Base-by-base conservation (phyloP, 2,329 filamentous ascomycete genomes). In the Simplicillium sp. region DNA sequence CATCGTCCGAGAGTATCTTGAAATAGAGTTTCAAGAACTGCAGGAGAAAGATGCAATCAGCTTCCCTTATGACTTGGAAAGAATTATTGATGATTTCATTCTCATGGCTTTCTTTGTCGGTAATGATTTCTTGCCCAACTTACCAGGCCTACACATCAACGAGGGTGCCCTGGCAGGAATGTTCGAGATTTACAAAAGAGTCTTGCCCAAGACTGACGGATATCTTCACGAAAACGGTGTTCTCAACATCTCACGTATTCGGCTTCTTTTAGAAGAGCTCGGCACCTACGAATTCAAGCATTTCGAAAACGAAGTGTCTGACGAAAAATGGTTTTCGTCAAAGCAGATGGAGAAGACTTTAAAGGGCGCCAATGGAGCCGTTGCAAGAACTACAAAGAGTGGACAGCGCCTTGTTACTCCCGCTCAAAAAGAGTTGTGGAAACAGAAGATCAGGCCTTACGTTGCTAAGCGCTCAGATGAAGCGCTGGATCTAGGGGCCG, bases 31-130 rank as follows among this genome's bases (percentile, higher is more conserved):
- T 57, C 89, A 96, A 62, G 89, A 96, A 48, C 67, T 98, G 51
- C 81, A 92, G 61, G 67, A 82, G 54, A 75, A 83, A 16, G 84
- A 81, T 14, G 68, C 70, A 51, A 70, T 95, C 51, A 71, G 68
- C 33, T 89, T 96, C 53, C 70, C 78, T 37, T 98, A 94, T 57
- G 85, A 98, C 57, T 83, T 98, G 73, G 92, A 98, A 68, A 80
- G 84, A 48, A 80, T 98, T 56, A 97, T 98, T 66, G 92, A 98
- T 60, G 92, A 98, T 70, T 98, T 98, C 63, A 97, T 98, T 58
- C 77, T 98, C 46, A 96, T 98, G 88, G 90, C 89, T 37, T 98
- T 98, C 68, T 98, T 98, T 62, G 87, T 98, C 54, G 92, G 92
- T 58, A 98, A 98, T 64, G 92, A 98, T 75, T 98, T 98, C 67